Base-by-base conservation (phyloP, 305 asterid genomes). In the Fraxinus sp. region DNA sequence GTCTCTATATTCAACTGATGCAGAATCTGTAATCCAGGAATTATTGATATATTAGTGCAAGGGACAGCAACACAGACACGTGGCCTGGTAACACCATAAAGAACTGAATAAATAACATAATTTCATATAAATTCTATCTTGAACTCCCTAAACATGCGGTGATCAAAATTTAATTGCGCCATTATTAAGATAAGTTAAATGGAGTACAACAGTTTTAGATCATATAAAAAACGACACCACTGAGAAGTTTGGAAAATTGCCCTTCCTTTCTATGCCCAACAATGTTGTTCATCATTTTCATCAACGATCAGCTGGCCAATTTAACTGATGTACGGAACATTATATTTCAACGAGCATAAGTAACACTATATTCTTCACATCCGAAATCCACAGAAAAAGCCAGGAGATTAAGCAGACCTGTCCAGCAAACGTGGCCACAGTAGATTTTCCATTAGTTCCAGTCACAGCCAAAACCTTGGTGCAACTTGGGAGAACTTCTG, bases 361-460 rank as follows among this genome's bases (percentile, higher is more conserved):
- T 18, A 18, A 57, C 28, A 7, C 26, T 18, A 57, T n/a, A 57
- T 57, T 55, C 66, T 55, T 55, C 66, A 55, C 22, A 55, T 55
- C 26, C 64, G 7, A n/a, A 16, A 52, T 16, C 62, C 22, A n/a
- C 62, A 52, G 68, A 57, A 57, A 57, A 57, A 18, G 4, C 26
- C 28, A 20, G 46, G 39, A 22, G 26, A 14, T 2, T 36, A 70
- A 75, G 80, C 22, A 55, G 75, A 87, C 88, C 90, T 84, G 89
- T 80, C 89, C 89, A 55, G 87, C 86, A 24, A 86, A 88, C 13
- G 89, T 84, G 83, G 87, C 55, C 73, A 86, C 87, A 13, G 89
- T 86, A 32, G 91, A 88, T 81, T 88, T 88, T 76, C 91, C 91
- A 70, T 88, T 88, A 82, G 91, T 88, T 82, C 91, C 91, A 2